Evolutionary conservation across 140 eudicot genomes (phyloP).

Genomic region (Stevia rebaudiana): DNA sequence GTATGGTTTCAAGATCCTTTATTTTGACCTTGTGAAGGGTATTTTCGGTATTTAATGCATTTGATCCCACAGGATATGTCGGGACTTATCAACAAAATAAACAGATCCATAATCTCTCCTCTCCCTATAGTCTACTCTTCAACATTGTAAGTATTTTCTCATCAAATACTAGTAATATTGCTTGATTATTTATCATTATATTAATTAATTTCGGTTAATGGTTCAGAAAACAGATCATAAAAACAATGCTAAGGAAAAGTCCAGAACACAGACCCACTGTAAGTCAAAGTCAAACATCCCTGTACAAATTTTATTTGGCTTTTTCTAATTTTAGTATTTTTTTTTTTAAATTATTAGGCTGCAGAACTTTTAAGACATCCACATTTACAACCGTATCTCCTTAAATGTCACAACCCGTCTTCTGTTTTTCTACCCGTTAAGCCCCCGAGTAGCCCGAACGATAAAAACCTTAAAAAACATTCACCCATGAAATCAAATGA

Average conservation of each 20-base stretch:
- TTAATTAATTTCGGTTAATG: not conserved
- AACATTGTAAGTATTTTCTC: slow-evolving; percentile 47
- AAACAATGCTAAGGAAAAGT: slow-evolving; percentile 86
- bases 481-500: slow-evolving; percentile 44
- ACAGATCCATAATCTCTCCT: slow-evolving; percentile 67
- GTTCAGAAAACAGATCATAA: slow-evolving; percentile 82
- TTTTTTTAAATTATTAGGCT: slow-evolving; percentile 40
- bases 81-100: slow-evolving; percentile 85
- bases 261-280: slow-evolving; percentile 99
- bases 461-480: slow-evolving; percentile 27
- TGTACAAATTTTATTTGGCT: not conserved
- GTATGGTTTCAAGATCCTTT: not conserved
- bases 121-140: slow-evolving; percentile 77
- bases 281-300: slow-evolving; percentile 38
- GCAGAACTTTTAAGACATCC: slow-evolving; percentile 86
- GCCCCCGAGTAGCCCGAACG: slow-evolving; percentile 70
- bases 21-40: not conserved
- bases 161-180: not conserved
- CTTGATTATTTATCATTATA: not conserved
- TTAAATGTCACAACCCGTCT: slow-evolving; percentile 58
- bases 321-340: slow-evolving; percentile 14
- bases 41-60: not conserved
- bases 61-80: slow-evolving; percentile 36
- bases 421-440: slow-evolving; percentile 81
- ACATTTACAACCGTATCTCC: slow-evolving; percentile 80